Base-by-base conservation (phyloP, 1,284 basidiomycete genomes). In the Cryptococcus sp. region DNA sequence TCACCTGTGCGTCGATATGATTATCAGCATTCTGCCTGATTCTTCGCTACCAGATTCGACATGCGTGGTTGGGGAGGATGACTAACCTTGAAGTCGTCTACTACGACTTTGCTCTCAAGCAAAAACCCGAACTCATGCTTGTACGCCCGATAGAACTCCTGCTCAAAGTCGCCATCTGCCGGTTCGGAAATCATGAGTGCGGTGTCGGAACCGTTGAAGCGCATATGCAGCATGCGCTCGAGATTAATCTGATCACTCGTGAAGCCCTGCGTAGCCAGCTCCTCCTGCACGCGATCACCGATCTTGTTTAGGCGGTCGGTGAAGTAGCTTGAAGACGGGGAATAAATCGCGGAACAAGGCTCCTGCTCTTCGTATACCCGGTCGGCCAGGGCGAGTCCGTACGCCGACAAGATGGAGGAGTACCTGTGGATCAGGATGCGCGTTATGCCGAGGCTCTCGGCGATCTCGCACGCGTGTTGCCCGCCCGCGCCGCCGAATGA, bases 401-500 rank as follows among this genome's bases (percentile, higher is more conserved):
- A 96, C 0, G 93, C 93, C 1, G 89, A 92, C 2, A 96, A 82
- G 59, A 93, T 90, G 5, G 88, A 92, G 50, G 87, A 91, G 74
- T 90, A 92, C 54, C 86, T 83, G 78, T 94, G 92, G 46, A 95
- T 88, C 25, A 95, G 80, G 60, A 95, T 88, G 0, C 87, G 90
- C 67, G 84, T 85, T 67, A 95, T 94, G 8, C 89, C 89, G 0
- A 95, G 82, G 27, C 50, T 54, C 65, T 66, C 71, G n/a, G 82
- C 91, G 49, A 95, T 90, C 66, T 91, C 88, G 81, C 91, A 93
- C 5, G 90, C 92, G 67, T 94, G 91, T 70, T 95, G 93, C 0
- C 93, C 92, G 15, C 92, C 92, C 3, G 91, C 91, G 19, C 91
- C 91, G 23, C 91, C 94, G 69, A 97, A 97, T 61, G 87, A 89